Evolutionary conservation across 2,329 filamentous ascomycete genomes (phyloP), one percentile per base, ranked within the genome.

Genomic region (Aspergillus fructus): DNA sequence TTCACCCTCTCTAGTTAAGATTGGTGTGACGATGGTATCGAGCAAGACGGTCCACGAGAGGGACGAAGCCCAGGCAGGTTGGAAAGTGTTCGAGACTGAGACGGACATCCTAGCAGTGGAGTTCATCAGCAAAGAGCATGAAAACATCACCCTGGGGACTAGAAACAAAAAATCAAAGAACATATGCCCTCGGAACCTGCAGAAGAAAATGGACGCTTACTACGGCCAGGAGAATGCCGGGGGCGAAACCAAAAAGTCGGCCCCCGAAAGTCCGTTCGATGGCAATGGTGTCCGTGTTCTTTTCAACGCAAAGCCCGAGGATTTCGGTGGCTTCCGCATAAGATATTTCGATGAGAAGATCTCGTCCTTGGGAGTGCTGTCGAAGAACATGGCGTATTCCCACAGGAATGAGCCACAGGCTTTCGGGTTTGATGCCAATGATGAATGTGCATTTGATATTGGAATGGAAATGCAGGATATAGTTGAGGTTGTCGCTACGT

Each of bases 71-170:
- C 3, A 17, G 4, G 2, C 17, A 37, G 12, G 15, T 23, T 23
- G 8, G 41, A 23, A 5, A 8, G 12, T 34, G 7, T 13, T 48
- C 17, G 34, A 37, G 12, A 23, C 34, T 19, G 43, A n/a, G 12
- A 39, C 53, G 13, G 39, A 55, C 15, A 55, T 55, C 23, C 19
- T 21, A 4, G 45, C 53, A 7, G 17, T 55, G 53, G 53, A 49
- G 19, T 43, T 55, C 15, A 13, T 55, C 8, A 24, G 12, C 7
- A 21, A 27, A 3, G 33, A 42, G n/a, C 17, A 37, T 7, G n/a
- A n/a, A 7, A 49, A 39, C 8, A 19, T 43, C 19, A 49, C 17
- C 13, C 34, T 55, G 12, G 53, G 53, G 9, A 42, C 37, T 23
- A 23, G 13, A 37, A 33, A 37, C 6, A n/a, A 24, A 21, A n/a